Evolutionary conservation across 805 yeast genomes (phyloP).

Genomic region (Metschnikowia dekortorum): DNA sequence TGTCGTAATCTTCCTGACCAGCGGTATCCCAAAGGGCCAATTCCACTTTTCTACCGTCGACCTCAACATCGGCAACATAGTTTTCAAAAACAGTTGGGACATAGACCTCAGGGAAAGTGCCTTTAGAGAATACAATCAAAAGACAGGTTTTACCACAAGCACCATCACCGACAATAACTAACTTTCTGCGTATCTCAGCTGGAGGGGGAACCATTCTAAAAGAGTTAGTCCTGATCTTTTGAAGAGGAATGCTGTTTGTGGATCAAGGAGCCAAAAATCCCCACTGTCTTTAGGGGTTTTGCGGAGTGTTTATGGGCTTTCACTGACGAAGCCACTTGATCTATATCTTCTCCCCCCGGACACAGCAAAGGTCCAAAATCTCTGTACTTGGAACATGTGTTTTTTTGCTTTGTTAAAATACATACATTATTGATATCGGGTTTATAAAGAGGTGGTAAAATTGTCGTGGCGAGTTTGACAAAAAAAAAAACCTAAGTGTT

Average conservation of each 20-base stretch:
- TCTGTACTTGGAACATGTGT: too few species aligned
- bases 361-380: background rate
- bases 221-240: constrained; percentile 8
- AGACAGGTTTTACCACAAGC: constrained; percentile 31
- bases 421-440: background rate
- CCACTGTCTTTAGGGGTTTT: background rate
- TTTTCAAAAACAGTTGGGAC: constrained; percentile 77
- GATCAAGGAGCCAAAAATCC: background rate
- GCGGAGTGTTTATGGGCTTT: background rate
- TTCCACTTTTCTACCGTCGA: constrained; percentile 51
- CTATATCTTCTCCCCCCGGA: background rate
- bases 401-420: background rate
- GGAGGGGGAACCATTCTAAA: constrained; percentile 21
- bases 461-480: background rate
- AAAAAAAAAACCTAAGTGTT: constrained; percentile 6
- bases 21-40: constrained; percentile 42
- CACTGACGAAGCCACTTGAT: background rate
- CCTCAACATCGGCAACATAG: constrained; percentile 92
- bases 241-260: background rate
- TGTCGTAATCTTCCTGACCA: constrained; percentile 28
- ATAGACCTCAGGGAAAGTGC: constrained; percentile 29
- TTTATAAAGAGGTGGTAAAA: background rate
- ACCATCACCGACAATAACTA: constrained; percentile 31
- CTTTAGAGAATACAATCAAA: constrained; percentile 29
- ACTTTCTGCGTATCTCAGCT: constrained; percentile 29